Evolutionary conservation across 345 rosid species (phyloP).

Genomic region (Melastoma malabathricum): DNA sequence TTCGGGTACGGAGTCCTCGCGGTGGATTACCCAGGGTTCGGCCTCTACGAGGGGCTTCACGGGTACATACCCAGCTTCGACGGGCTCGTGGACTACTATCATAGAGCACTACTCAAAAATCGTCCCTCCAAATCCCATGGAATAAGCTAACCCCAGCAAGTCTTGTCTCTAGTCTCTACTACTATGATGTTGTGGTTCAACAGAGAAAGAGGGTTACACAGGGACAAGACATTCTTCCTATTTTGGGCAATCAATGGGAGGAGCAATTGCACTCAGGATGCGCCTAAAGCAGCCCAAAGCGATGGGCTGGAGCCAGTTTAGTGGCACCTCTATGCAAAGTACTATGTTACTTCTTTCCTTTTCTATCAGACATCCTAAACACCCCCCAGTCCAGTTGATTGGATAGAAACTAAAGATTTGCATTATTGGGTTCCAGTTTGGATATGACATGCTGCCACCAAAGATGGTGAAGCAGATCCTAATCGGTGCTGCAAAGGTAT

Average conservation of each 20-base stretch:
- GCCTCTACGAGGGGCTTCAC: constrained; percentile 86
- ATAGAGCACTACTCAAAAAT: constrained; percentile 66
- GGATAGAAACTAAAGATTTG: no score
- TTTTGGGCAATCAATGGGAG: constrained; percentile 93
- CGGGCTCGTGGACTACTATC: constrained; percentile 62
- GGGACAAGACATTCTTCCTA: constrained; percentile 42
- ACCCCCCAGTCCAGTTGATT: background rate
- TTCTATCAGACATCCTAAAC: background rate
- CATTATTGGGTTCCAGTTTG: constrained; percentile 31
- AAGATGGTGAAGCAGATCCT: constrained; percentile 34
- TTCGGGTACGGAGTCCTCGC: constrained; percentile 81
- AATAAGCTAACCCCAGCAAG: background rate
- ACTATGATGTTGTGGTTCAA: no score
- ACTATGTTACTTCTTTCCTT: constrained; percentile 1
- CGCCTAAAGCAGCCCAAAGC: constrained; percentile 69
- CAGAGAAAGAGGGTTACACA: no score
- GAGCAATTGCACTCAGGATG: constrained; percentile 78
- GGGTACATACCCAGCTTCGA: constrained; percentile 69
- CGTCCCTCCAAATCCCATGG: constrained; percentile 14
- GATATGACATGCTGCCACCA: constrained; percentile 79
- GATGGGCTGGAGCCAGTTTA: constrained; percentile 75
- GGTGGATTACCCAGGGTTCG: constrained; percentile 92
- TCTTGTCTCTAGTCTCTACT: no score
- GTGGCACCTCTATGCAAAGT: constrained; percentile 97
- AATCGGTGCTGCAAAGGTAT: constrained; percentile 53